Conservation (phyloP, 2,329 filamentous ascomycete species). For the Sporothrix curviconia region DNA sequence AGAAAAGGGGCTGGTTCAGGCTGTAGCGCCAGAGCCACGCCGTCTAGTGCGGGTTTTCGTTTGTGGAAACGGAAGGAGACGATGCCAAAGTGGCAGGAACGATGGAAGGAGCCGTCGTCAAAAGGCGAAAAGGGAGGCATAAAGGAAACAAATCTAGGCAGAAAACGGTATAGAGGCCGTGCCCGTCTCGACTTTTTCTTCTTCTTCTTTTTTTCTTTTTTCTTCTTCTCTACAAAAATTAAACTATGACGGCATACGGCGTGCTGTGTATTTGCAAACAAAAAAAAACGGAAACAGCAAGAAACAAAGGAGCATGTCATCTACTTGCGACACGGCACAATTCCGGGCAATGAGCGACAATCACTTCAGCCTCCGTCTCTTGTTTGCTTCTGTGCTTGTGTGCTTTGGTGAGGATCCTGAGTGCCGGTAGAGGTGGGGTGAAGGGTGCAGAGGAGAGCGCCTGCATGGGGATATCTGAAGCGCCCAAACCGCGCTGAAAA, state of each 20-base stretch:
- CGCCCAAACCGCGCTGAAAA: slow-evolving; percentile 2
- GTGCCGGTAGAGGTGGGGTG: not conserved
- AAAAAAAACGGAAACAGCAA: not conserved
- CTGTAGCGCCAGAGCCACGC: not conserved
- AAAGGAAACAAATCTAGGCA: not conserved
- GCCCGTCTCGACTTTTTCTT: too few relatives aligned
- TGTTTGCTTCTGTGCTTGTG: too few relatives aligned
- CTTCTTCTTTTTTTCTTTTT: not conserved
- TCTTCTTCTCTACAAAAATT: not conserved
- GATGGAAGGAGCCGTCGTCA: too few relatives aligned
- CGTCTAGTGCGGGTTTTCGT: not conserved
- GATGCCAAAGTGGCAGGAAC: too few relatives aligned
- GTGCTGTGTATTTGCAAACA: not conserved
- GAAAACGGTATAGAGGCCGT: not conserved
- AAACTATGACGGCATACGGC: too few relatives aligned
- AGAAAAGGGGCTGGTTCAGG: not conserved
- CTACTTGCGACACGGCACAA: not conserved
- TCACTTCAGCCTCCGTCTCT: not conserved
- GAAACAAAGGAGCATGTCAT: not conserved
- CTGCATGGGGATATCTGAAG: not conserved
- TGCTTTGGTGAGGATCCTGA: too few relatives aligned
- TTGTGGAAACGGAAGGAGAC: too few relatives aligned
- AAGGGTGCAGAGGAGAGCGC: not conserved
- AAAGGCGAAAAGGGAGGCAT: not conserved
- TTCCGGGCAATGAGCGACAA: not conserved